Evolutionary conservation across 1,284 basidiomycete genomes (phyloP).

Genomic region (Cryptococcus wingfieldii): DNA sequence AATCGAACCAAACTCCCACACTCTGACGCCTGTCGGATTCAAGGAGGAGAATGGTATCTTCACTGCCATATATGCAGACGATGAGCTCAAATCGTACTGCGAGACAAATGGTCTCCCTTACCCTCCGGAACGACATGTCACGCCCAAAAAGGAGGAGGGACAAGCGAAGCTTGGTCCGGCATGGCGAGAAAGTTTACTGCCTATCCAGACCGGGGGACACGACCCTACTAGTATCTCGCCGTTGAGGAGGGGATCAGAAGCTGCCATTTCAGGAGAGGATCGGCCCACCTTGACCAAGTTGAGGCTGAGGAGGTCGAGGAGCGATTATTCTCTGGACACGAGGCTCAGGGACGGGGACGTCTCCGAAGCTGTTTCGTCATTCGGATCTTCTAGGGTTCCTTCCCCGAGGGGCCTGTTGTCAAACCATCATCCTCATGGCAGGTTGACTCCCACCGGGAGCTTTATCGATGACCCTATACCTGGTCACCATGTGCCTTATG

Average conservation of each 20-base stretch:
- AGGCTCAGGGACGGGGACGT: too few relatives aligned
- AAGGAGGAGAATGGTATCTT: slow-evolving; percentile 24
- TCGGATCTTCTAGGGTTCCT: too few relatives aligned
- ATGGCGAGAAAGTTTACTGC: slow-evolving; percentile 1
- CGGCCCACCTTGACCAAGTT: background rate
- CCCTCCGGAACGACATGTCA: background rate
- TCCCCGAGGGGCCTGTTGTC: too few relatives aligned
- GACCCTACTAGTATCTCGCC: background rate
- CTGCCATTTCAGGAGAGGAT: background rate
- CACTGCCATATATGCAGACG: slow-evolving; percentile 25
- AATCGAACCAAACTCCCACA: background rate
- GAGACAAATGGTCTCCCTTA: slow-evolving; percentile 13
- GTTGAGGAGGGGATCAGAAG: background rate
- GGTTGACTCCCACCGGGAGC: too few relatives aligned
- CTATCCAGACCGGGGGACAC: slow-evolving; percentile 14
- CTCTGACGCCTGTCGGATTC: slow-evolving; percentile 7
- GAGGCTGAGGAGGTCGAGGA: background rate
- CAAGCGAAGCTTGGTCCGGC: background rate
- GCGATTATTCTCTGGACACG: background rate
- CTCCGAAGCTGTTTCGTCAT: too few relatives aligned
- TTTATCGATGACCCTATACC: too few relatives aligned
- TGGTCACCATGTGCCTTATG: too few relatives aligned
- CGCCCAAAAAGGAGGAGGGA: background rate
- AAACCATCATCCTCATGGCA: too few relatives aligned
- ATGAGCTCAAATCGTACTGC: slow-evolving; percentile 23